Conservation (phyloP, 805 yeast species). For the Clavispora carvajalis region DNA sequence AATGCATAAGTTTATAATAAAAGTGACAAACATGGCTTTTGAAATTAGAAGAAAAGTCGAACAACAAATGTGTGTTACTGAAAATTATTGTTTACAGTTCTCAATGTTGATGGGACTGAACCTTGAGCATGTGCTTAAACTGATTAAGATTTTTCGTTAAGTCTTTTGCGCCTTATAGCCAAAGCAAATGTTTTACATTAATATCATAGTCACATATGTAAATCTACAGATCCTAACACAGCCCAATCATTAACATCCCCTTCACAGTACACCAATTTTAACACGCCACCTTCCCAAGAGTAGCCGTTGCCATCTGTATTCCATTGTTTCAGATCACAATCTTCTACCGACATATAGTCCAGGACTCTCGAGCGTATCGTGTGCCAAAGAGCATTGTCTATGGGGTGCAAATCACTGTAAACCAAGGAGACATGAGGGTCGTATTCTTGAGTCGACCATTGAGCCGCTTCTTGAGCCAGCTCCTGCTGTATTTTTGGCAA, state of each 20-base stretch:
- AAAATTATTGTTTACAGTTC: no score
- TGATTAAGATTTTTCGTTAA: no score
- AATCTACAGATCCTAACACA: constrained; percentile 49
- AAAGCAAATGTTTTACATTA: background rate
- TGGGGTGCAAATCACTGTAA: constrained; percentile 60
- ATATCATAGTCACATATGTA: constrained; percentile 18
- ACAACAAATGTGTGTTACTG: no score
- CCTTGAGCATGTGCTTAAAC: no score
- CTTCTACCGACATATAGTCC: constrained; percentile 54
- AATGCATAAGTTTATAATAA: no score
- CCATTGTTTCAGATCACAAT: constrained; percentile 33
- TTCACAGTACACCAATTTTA: constrained; percentile 62
- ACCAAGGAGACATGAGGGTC: constrained; percentile 72
- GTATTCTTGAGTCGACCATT: constrained; percentile 53
- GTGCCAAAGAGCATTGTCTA: constrained; percentile 60
- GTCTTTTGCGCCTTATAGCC: no score
- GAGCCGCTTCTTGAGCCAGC: constrained; percentile 44
- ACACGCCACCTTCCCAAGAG: constrained; percentile 67
- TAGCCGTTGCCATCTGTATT: constrained; percentile 26
- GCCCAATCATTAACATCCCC: constrained; percentile 72
- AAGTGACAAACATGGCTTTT: no score
- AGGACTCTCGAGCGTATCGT: constrained; percentile 61
- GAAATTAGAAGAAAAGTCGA: no score
- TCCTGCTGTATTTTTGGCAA: constrained; percentile 28
- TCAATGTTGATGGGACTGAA: no score